These are phyloP conservation scores for Sphagnum contortum DNA, from an alignment of 225 moss, liverwort and hornwort species.

Conservation along the genomic window DNA sequence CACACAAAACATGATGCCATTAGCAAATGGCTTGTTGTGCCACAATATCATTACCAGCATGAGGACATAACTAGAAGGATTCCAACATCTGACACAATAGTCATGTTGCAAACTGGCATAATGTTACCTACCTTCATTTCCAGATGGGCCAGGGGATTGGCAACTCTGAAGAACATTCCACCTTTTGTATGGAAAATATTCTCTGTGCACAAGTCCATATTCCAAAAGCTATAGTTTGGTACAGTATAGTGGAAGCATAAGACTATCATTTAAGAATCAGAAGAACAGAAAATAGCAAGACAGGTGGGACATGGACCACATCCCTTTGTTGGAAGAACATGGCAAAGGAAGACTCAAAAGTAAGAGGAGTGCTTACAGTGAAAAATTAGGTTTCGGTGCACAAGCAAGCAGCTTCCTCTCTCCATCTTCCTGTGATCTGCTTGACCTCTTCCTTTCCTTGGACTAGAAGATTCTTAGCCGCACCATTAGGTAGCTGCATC, in stretches of 20 bases:
- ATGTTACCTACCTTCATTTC: constrained; percentile 73
- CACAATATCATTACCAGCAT: too few relatives aligned
- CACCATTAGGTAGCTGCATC: constrained; percentile 43
- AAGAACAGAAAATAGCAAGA: too few relatives aligned
- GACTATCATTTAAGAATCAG: too few relatives aligned
- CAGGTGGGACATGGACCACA: too few relatives aligned
- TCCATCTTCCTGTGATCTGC: constrained; percentile 55
- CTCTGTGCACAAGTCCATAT: constrained; percentile 67
- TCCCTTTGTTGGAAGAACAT: too few relatives aligned
- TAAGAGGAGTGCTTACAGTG: constrained; percentile 80
- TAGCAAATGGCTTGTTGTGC: too few relatives aligned
- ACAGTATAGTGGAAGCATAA: not conserved
- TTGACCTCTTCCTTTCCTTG: constrained; percentile 85
- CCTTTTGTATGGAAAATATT: constrained; percentile 88
- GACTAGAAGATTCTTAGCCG: constrained; percentile 35
- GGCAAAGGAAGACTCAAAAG: too few relatives aligned
- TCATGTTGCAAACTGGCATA: too few relatives aligned
- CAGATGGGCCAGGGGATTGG: constrained; percentile 84
- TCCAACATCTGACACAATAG: too few relatives aligned
- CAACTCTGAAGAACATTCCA: constrained; percentile 80
- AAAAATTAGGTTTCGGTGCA: constrained; percentile 42
- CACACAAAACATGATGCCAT: too few relatives aligned
- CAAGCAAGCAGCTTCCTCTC: constrained; percentile 32
- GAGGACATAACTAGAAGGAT: too few relatives aligned
- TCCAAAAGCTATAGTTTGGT: not conserved